Evolutionary conservation across 768 basidiomycete genomes (phyloP).

Genomic region (Russula foetens): DNA sequence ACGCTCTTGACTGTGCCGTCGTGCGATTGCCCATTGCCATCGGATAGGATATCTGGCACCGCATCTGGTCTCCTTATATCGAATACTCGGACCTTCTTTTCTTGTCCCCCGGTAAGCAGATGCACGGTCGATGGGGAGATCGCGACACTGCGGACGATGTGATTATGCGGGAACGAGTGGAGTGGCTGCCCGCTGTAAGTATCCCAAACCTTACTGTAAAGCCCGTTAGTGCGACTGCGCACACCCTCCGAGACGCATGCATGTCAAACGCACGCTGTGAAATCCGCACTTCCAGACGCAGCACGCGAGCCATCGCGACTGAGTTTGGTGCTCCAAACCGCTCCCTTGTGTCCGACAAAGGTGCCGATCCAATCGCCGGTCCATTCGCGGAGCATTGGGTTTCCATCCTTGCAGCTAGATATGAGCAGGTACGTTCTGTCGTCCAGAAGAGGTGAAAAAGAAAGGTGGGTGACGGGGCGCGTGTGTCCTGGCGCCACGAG

Average conservation of each 20-base stretch:
- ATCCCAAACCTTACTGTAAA: conserved; percentile 87
- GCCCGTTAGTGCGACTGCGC: not conserved
- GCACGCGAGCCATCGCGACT: conserved; percentile 80
- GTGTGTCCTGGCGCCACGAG: conserved; percentile 84
- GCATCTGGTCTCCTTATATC: conserved; percentile 83
- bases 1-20: conserved; percentile 90
- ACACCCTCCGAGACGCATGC: conserved; percentile 10
- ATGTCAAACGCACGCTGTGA: conserved; percentile 71
- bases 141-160: conserved; percentile 95
- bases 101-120: conserved; percentile 88
- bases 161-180: conserved; percentile 96
- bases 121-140: conserved; percentile 62
- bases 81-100: conserved; percentile 95
- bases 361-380: conserved; percentile 98
- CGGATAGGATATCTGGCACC: conserved; percentile 73
- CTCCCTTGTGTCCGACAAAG: conserved; percentile 85
- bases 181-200: conserved; percentile 80
- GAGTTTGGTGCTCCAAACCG: conserved; percentile 95
- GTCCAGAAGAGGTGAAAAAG: conserved; percentile 79
- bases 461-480: conserved; percentile 86
- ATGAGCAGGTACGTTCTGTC: conserved; percentile 86
- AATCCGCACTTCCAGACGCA: conserved; percentile 92
- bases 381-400: conserved; percentile 95
- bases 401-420: conserved; percentile 98
- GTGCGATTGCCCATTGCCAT: conserved; percentile 54